Evolutionary conservation across 2,329 filamentous ascomycete genomes (phyloP).

Genomic region (Clathrospora elynae): DNA sequence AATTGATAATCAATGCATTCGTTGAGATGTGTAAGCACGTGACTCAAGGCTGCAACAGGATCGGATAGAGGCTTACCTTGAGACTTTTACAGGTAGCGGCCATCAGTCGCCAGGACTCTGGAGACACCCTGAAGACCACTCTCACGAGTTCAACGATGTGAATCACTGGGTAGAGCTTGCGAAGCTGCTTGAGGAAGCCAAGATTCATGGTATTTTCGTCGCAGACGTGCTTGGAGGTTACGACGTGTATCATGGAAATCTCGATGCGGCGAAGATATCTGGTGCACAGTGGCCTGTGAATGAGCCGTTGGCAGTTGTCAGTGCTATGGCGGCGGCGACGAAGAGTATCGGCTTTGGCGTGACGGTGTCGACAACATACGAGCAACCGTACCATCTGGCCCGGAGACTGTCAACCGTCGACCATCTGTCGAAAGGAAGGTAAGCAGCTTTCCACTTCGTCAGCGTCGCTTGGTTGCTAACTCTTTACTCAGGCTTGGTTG

Average conservation of each 20-base stretch:
- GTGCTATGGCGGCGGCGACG: constrained; percentile 71
- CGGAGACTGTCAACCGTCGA: constrained; percentile 69
- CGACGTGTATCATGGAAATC: constrained; percentile 70
- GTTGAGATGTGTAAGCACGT: constrained; percentile 47
- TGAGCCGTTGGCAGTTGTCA: constrained; percentile 66
- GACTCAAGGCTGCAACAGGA: not conserved
- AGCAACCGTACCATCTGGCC: constrained; percentile 70
- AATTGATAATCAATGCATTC: constrained; percentile 52
- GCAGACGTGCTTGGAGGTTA: constrained; percentile 62
- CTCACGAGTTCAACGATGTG: constrained; percentile 58
- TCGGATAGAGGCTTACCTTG: constrained; percentile 1
- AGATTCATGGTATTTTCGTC: constrained; percentile 51
- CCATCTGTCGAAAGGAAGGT: constrained; percentile 67
- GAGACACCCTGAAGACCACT: constrained; percentile 68
- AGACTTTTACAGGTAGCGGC: constrained; percentile 27
- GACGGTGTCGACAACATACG: constrained; percentile 70
- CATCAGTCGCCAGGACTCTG: constrained; percentile 61
- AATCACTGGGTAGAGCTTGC: constrained; percentile 48
- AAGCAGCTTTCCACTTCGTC: not conserved
- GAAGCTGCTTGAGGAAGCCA: constrained; percentile 46
- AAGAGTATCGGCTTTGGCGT: constrained; percentile 71
- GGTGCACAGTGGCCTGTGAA: constrained; percentile 75
- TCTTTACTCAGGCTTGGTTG: constrained; percentile 23
- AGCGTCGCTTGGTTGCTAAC: constrained; percentile 6
- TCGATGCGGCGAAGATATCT: constrained; percentile 64